Evolutionary conservation across 2,329 filamentous ascomycete species (phyloP), one percentile per base, ranked within the genome.

Genomic region (Aspergillus sclerotialis): DNA sequence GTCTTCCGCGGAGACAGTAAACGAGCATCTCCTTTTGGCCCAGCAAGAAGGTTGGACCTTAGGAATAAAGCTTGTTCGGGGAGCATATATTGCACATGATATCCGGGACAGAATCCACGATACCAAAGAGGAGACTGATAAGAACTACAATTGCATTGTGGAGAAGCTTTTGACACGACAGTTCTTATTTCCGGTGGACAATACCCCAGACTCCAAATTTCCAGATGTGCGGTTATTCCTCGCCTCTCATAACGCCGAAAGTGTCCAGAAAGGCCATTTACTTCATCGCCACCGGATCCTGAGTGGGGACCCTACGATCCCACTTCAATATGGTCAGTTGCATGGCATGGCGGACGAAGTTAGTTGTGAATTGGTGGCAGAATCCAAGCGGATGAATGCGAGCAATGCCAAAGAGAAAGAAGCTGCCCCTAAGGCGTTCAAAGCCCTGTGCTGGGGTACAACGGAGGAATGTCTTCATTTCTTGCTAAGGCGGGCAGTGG

Each of bases 331-430:
- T 56, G 82, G 82, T 3, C 87, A 93, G 63, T 72, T 94, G 4
- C 82, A 87, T 64, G 87, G 88, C 8, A 96, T 96, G 90, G 90
- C 90, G 2, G 90, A 96, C 49, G 89, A 95, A 56, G 77, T 94
- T 32, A 84, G 80, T 15, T 69, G 72, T 42, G 61, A 63, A 8
- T 50, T 76, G 2, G 53, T 75, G 27, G 46, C 41, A 13, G 45
- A 38, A 28, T 27, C 16, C 18, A 34, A 15, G 39, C 45, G 8
- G 39, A 42, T 11, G 27, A 16, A 11, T 15, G 25, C 3, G 32
- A 28, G 50, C 48, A 28, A 48, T 43, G 19, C 45, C 37, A 32
- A 14, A 30, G 17, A 15, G n/a, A 34, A 35, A 25, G 33, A 36
- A 18, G 37, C 31, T 16, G 33, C 43, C 6, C 65, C 65, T 17